Base-by-base conservation (phyloP, 2,329 filamentous ascomycete species). In the Microdochium trichocladiopsis region DNA sequence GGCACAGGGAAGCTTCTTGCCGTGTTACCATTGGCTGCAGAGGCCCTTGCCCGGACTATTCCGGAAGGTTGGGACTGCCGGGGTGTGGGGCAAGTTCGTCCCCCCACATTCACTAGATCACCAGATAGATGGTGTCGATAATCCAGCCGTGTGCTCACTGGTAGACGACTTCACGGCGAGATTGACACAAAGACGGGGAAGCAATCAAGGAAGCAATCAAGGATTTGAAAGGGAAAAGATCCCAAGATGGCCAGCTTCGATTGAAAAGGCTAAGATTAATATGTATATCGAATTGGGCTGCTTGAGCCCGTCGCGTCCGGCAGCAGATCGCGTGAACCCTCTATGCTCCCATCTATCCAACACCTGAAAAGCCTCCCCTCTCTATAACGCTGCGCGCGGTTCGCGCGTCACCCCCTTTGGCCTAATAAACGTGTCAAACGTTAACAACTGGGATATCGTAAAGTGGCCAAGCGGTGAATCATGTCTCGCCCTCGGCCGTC, bases 361-460 rank as follows among this genome's bases (percentile, higher is more conserved):
- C 36, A 5, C 21, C 14, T 8, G 4, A 16, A 9, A 16, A 22
- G 10, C 41, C 12, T 22, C 41, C 4, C 14, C 12, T 18, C 14
- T 37, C 41, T 45, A 45, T 18, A 45, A 22, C 18, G 41, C 41
- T 45, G 41, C 41, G 41, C 41, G 41, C 41, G 18, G 41, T 8
- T 45, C 41, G 41, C 41, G 41, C 18, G 21, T 23, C n/a, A 45
- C 41, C 22, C 18, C 41, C 18, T 8, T 23, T 22, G 41, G 22
- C 41, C 41, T 45, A 45, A 4, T 18, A 41, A 45, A 22, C 18
- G 41, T 45, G 21, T 45, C 41, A 45, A 22, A 22, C 41, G 41
- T 45, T 45, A 45, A 45, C 41, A 45, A 45, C 41, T 45, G 41
- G 41, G 41, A 45, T 45, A 45, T 45, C 41, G 41, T 45, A 18